Evolutionary conservation across 148 eudicot species (phyloP), one percentile per base, ranked within the genome.

Genomic region (Persicaria maculosa): DNA sequence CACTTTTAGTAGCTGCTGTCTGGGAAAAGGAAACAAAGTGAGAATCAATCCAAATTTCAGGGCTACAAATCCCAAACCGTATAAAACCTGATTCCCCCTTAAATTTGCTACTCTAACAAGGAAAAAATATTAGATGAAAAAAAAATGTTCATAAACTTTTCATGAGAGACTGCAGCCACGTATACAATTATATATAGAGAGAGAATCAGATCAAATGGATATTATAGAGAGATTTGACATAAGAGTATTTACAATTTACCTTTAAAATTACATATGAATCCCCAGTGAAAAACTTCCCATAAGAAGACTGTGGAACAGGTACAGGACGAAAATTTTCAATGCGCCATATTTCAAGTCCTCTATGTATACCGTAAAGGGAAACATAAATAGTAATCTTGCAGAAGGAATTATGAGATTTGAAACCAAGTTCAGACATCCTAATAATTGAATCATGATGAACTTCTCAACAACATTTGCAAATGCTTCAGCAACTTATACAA

Each of bases 261-360:
- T 94, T 88, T 73, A 94, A 82, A 71, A 94, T 74, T 68, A 91
- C 82, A 78, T 94, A 94, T 22, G 98, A 92, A 74, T 90, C 97
- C 75, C 98, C 98, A 0, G 89, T 83, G 76, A 83, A 91, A 77
- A 94, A 94, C 74, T 90, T 91, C 22, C 98, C 97, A 83, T 90
- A 25, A 15, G 89, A 84, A 70, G 92, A 81, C 73, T 82, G 85
- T 54, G 89, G 81, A 47, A 92, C 85, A n/a, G 83, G 92, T 50
- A 86, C 92, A 40, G 97, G 92, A 44, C 77, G 84, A 70, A 92
- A 87, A 79, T 88, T 92, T 76, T 90, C 98, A 74, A 94, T 88
- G 70, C 96, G 91, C 98, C 98, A 94, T 80, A 94, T 90, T 83
- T 94, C 98, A 75, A 87, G 81, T 55, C 97, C 98, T 45, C 98